These are phyloP conservation scores for Monotropa hypopitys DNA, from an alignment of 179 eudicot species.

Conservation along the genomic window DNA sequence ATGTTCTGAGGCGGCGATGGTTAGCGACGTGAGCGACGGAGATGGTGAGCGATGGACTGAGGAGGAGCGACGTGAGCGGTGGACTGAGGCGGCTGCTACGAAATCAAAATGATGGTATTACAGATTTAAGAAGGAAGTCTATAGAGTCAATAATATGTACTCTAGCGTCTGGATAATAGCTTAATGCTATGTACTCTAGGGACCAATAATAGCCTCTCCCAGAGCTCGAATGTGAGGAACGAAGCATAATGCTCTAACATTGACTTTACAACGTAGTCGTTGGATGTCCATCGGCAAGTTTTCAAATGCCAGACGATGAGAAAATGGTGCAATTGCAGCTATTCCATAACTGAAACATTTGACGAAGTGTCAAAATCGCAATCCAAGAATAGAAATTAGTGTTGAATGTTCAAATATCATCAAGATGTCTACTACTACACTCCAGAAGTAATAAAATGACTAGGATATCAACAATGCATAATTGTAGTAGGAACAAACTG, in stretches of 20 bases:
- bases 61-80: no score
- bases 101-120: no score
- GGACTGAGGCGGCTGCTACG: no score
- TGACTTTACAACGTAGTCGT: conserved; percentile 90
- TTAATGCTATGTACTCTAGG: no score
- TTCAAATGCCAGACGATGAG: conserved; percentile 88
- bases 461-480: neutral
- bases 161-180: no score
- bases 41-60: no score
- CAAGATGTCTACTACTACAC: neutral
- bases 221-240: conserved; percentile 79
- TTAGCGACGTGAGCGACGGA: no score
- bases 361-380: neutral
- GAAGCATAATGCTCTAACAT: conserved; percentile 68
- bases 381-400: neutral
- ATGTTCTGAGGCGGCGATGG: no score
- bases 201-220: conserved; percentile 76
- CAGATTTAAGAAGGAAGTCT: no score
- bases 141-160: no score
- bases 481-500: neutral
- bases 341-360: conserved; percentile 65
- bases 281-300: conserved; percentile 84
- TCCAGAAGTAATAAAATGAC: neutral
- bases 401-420: neutral
- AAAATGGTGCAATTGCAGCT: conserved; percentile 93